These are phyloP conservation scores for Strobilomyces echinocephalus DNA, from an alignment of 768 basidiomycete genomes.

Conservation along the genomic window DNA sequence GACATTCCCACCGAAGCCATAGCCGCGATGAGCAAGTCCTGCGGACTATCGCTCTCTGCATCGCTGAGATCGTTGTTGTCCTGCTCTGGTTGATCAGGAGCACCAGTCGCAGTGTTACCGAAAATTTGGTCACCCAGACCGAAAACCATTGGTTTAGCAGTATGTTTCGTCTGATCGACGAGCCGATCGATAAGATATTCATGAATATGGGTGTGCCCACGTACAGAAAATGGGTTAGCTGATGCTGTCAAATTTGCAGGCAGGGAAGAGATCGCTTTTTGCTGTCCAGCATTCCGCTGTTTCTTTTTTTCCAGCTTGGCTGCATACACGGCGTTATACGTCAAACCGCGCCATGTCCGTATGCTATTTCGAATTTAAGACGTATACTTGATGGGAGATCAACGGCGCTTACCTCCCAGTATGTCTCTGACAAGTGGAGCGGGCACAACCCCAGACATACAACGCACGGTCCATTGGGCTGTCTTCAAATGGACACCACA, in stretches of 20 bases:
- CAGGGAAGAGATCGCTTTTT: slow-evolving; percentile 33
- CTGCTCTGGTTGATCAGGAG: slow-evolving; percentile 14
- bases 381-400: neutral
- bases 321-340: slow-evolving; percentile 72
- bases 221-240: slow-evolving; percentile 68
- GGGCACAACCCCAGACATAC: slow-evolving; percentile 81
- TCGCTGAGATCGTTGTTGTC: slow-evolving; percentile 26
- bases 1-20: slow-evolving; percentile 49
- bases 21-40: slow-evolving; percentile 52
- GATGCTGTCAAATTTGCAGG: slow-evolving; percentile 30
- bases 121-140: slow-evolving; percentile 69
- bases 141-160: slow-evolving; percentile 35
- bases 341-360: slow-evolving; percentile 75
- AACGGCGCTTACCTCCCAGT: slow-evolving; percentile 62
- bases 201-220: slow-evolving; percentile 17
- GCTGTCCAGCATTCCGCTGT: slow-evolving; percentile 35
- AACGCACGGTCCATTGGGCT: slow-evolving; percentile 82
- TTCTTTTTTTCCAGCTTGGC: slow-evolving; percentile 60
- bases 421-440: slow-evolving; percentile 65
- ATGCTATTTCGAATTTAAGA: slow-evolving; percentile 42
- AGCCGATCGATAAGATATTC: neutral
- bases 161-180: slow-evolving; percentile 23
- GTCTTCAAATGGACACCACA: slow-evolving; percentile 87
- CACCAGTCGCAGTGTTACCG: slow-evolving; percentile 31
- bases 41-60: slow-evolving; percentile 37